Base-by-base conservation (phyloP, 2,329 filamentous ascomycete species). In the Colletotrichum graminicola region DNA sequence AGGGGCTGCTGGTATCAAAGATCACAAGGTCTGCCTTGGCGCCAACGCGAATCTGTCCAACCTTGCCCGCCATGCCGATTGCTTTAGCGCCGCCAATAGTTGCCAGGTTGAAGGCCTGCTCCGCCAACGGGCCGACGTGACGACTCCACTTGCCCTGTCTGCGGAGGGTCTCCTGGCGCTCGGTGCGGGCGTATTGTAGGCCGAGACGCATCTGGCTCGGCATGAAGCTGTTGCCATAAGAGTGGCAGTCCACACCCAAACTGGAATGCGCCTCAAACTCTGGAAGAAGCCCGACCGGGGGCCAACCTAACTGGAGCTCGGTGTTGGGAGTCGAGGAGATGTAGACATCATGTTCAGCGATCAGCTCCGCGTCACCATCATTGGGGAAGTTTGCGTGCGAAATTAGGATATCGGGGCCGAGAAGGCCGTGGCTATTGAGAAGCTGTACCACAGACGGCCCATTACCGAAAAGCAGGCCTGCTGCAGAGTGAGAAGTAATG, bases 11-110 rank as follows among this genome's bases (percentile, higher is more conserved):
- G 6, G 78, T 79, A 71, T 86, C 83, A 61, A 86, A 87, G 0
- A 88, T 78, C 3, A 86, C 78, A 0, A 89, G 70, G 76, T 88
- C 86, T 2, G 86, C 86, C 43, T 78, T 76, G 71, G 83, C 83
- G 0, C 85, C 85, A 16, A 81, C 82, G n/a, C 77, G 77, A 49
- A 89, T 78, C 23, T 80, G 82, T 0, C 85, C 86, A 32, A 86
- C 78, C 55, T 82, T 74, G 12, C 79, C 75, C 26, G 80, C 79
- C 79, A 86, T 79, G 1, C 82, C 79, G 4, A 82, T 76, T 0
- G 84, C 83, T 66, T 80, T 76, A 0, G 85, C 85, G 0, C 84
- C 84, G 1, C 79, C 77, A n/a, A 87, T 80, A 0, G 85, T 88
- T 0, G 79, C 85, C 7, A 88, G 79, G 72, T 87, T 86, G 75